phyloP scores from a whole-genome alignment of 495 filamentous ascomycete species.

The Cercophora newfieldiana region DNA sequence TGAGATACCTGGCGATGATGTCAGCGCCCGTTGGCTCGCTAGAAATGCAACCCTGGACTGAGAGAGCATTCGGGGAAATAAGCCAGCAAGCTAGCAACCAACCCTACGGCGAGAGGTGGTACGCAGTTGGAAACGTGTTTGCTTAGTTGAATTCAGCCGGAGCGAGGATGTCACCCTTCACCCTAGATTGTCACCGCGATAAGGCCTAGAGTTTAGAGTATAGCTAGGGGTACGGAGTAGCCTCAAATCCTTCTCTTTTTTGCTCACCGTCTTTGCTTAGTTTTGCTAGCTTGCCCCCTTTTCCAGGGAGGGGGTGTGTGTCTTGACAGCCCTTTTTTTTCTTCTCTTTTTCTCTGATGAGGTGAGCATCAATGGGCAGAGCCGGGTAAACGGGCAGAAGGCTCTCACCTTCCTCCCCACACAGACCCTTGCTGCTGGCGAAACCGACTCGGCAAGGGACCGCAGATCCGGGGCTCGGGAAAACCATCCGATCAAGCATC shows the following conservation, averaged over 20 bases:
- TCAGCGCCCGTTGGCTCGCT: not conserved
- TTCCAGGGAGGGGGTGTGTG: not conserved
- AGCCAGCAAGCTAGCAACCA: not conserved
- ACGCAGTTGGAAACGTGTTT: not conserved
- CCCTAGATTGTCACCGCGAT: not conserved
- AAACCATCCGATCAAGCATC: slow-evolving; percentile 19
- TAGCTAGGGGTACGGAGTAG: not conserved
- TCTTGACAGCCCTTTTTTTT: not conserved
- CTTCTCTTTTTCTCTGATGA: not conserved
- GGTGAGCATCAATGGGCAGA: slow-evolving; percentile 1
- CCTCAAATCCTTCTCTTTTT: slow-evolving; percentile 1
- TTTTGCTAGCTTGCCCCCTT: not conserved
- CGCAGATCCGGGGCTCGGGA: slow-evolving; percentile 25
- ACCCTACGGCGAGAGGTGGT: not conserved
- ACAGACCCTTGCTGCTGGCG: slow-evolving; percentile 1
- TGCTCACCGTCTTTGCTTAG: not conserved
- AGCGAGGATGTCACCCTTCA: not conserved
- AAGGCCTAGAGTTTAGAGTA: not conserved
- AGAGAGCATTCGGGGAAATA: not conserved
- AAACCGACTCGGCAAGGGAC: slow-evolving; percentile 1
- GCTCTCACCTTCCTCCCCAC: slow-evolving; percentile 6
- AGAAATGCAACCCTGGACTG: not conserved
- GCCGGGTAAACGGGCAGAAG: slow-evolving; percentile 25
- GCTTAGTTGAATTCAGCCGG: not conserved
- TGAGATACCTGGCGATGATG: not conserved